Base-by-base conservation (phyloP, 1,284 basidiomycete species). In the Cryptococcus amylolentus region DNA sequence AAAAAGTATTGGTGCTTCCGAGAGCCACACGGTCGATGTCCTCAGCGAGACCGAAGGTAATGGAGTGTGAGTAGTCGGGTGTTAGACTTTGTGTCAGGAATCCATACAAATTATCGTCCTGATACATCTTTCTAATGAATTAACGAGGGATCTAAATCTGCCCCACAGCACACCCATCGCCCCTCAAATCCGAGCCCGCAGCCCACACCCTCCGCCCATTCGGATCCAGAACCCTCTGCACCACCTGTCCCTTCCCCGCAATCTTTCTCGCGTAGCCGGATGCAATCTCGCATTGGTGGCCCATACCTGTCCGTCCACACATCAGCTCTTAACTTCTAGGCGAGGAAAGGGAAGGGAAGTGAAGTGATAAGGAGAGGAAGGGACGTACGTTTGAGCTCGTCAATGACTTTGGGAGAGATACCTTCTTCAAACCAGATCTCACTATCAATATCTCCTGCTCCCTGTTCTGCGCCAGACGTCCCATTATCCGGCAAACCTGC, bases 221-320 rank as follows among this genome's bases (percentile, higher is more conserved):
- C 31, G 84, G 77, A 74, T 90, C 84, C 6, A 80, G 75, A 26
- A 91, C 79, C 67, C 84, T 87, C 74, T 92, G 89, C 63, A 95
- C 94, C 54, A 94, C 79, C 78, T 95, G 77, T 5, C 95, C 95
- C n/a, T 90, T 83, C n/a, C 95, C 95, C 69, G 95, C 84, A 79
- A 88, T 84, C 4, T 78, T 80, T 55, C 91, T 81, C 26, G 74
- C 77, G 71, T 85, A 86, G 0, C 87, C 88, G 9, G 69, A 78
- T 1, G 87, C 82, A 1, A 80, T 57, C 52, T 84, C 83, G 45
- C 86, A 87, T 64, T 88, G 83, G 71, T 98, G 95, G 0, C 95
- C 94, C 89, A 96, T 91, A 27, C 77, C 86, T 87, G 64, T 48
- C 28, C 20, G 47, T 35, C 28, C 40, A 7, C 10, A 10, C 23